Base-by-base conservation (phyloP, 352 stramenopile species). In the Phytophthora boehmeriae region DNA sequence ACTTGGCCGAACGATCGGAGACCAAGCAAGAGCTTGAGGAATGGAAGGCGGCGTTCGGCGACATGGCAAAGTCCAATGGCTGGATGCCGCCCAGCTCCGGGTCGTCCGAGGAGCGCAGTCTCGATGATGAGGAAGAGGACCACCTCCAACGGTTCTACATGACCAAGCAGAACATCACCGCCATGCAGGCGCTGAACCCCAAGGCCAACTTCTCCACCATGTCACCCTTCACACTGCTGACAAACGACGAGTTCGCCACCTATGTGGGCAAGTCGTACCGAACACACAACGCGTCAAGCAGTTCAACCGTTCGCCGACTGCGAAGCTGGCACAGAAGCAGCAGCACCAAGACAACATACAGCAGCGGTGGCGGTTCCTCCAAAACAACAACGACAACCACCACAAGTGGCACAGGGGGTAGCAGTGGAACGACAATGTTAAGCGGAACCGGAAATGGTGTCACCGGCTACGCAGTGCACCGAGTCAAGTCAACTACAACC, bases 201-300 rank as follows among this genome's bases (percentile, higher is more conserved):
- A 53, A 75, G 43, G 79, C 75, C 23, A 66, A 69, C 23, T 88
- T 88, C 58, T 82, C 71, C 8, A 73, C 64, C 39, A 72, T 80
- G 62, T 76, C 76, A 13, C 75, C 74, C 25, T 89, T 89, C 70
- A 75, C 75, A 9, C 54, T 89, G 14, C 57, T 88, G 44, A 88
- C 73, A 8, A 66, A 75, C 25, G 70, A 84, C 5, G 77, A 89
- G 55, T 88, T 89, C 46, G 53, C 48, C 3, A 51, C 66, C 8
- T 84, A 78, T 22, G 63, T 81, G 48, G 48, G 49, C 13, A 68
- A 71, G 5, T 45, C 64, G 35, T 77, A 75, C 38, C 57, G 61
- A 4, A 27, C 48, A 3, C 34, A 50, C 49, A 74, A 71, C 42
- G 43, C 38, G 11, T 63, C 59, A 23, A 65, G 50, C 11, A 62